Evolutionary conservation across 2,329 filamentous ascomycete genomes (phyloP), one percentile per base, ranked within the genome.

Genomic region (Coniella lustricola): DNA sequence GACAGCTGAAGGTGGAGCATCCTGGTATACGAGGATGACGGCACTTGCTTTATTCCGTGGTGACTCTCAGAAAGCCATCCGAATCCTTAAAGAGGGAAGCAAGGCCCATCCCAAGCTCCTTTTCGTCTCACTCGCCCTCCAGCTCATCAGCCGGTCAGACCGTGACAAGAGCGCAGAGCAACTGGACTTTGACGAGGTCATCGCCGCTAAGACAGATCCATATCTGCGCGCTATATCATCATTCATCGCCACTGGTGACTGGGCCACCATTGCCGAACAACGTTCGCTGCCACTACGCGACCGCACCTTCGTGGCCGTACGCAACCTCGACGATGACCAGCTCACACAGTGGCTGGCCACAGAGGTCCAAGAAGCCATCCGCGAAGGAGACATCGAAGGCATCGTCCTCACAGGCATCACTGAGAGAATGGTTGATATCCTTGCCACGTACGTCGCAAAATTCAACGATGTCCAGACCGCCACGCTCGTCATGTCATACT

Each of bases 391-490:
- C 58, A 77, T 90, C 43, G 85, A 90, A 64, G 87, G 83, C 29
- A 79, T 93, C 35, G 77, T 90, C 3, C 75, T 94, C 12, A 87
- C 86, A 0, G 88, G 88, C 33, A 82, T 94, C 51, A 82, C 81
- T 3, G 84, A 88, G 55, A 72, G 73, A 46, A 74, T 84, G 44
- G 81, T 90, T 50, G 84, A 90, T 60, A 79, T 93, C 16, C 78
- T 91, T 51, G 84, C 86, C 52, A 79, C 80, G 44, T 89, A 90
- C 64, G 76, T 93, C 39, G 75, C 83, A 57, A 85, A 84, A 56
- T 89, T 85, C 62, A 76, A 82, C 60, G 87, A 91, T 62, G 75
- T 87, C 20, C 88, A 94, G 66, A 90, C 87, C 1, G 85, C 87
- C 2, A 84, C 86, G 0, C 72, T 93, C 2, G 77, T 88, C 51